Evolutionary conservation across 1,139 yeast species (phyloP), one percentile per base, ranked within the genome.

Genomic region (Candida neerlandica): DNA sequence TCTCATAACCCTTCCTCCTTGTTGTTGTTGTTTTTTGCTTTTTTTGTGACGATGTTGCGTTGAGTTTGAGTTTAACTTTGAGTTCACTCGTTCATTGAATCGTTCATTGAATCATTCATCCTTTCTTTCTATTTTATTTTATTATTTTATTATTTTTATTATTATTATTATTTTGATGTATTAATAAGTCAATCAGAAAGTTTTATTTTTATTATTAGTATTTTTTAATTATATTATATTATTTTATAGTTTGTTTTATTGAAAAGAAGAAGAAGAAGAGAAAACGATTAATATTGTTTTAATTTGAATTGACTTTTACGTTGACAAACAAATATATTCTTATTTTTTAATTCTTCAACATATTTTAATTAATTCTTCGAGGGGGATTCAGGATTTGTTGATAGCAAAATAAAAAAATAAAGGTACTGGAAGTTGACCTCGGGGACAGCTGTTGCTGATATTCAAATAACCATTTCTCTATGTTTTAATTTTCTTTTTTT

Each of bases 11-110:
- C 27, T 23, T 14, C 19, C 19, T 21, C n/a, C 23, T 42, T 33
- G 16, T 19, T 10, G 12, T 21, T 19, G 9, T n/a, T 21, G 26
- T 41, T 11, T 40, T 33, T 32, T n/a, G 18, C 26, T 34, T 35
- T 26, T 32, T 34, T 15, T 27, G 19, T 26, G n/a, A n/a, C n/a
- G n/a, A n/a, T n/a, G n/a, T n/a, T n/a, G n/a, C n/a, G n/a, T n/a
- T 32, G 27, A 87, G 14, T 21, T 33, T 27, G 32, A 18, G 23
- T 27, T 41, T 7, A 5, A 11, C 33, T 12, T 4, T n/a, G n/a
- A n/a, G n/a, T n/a, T n/a, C n/a, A n/a, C n/a, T 23, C 41, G 14
- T 37, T 18, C 26, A n/a, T n/a, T n/a, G n/a, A n/a, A n/a, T 23
- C 41, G 14, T 37, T 18, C 26, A 37, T 29, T 41, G 12, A 15